Base-by-base conservation (phyloP, 176 grass and related monocot genomes). In the Eremochloa ophiuroides region DNA sequence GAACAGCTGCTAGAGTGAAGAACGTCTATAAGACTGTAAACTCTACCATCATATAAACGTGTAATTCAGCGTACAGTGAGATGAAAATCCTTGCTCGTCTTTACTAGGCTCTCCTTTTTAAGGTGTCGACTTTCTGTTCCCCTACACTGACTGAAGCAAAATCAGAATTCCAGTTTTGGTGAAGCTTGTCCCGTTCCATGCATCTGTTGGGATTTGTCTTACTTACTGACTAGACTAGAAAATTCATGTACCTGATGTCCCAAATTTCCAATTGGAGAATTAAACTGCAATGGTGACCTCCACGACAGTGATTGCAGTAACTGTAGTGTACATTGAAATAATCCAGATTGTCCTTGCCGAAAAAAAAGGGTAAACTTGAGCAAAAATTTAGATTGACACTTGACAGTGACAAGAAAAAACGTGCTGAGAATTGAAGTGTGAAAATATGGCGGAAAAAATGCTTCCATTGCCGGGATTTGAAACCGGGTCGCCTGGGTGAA, bases 401-500 rank as follows among this genome's bases (percentile, higher is more conserved):
- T n/a, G n/a, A 41, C 37, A 42, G 4, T 10, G 25, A 1, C 47
- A 4, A 7, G 16, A 50, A 50, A 50, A 8, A n/a, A 53, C 18
- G n/a, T n/a, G n/a, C n/a, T n/a, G n/a, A n/a, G n/a, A n/a, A n/a
- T n/a, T n/a, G n/a, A n/a, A n/a, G n/a, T n/a, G n/a, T 20, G 46
- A 48, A 48, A 35, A 35, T 2, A 34, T 35, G 34, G 34, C 5
- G 34, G 1, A 15, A 59, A 12, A 59, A 62, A 3, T 3, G 0
- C n/a, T 67, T 67, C 13, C 65, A 67, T 67, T 34, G 9, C 82
- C 87, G 89, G 89, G 91, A 97, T 94, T 97, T 92, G 91, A 94
- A 97, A 80, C 89, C 91, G 91, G 87, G 94, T 97, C 87, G 89
- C 27, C 89, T 90, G 89, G 91, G 91, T 94, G 91, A 94, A 94